phyloP scores from a whole-genome alignment of 129 eudicot genomes.

The Rutidosis leptorrhynchoides region DNA sequence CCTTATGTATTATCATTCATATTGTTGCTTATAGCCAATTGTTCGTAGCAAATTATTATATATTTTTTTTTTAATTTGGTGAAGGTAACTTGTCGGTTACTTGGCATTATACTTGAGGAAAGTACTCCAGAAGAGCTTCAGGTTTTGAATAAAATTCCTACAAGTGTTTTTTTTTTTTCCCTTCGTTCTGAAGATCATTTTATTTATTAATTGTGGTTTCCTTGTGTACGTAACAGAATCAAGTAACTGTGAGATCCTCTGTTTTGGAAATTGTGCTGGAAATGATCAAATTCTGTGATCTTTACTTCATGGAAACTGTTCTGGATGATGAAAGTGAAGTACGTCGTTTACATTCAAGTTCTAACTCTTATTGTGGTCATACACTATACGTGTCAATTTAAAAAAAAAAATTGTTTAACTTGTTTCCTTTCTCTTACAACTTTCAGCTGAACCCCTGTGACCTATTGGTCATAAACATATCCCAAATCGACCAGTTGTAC shows the following conservation, averaged over 20 bases:
- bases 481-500: not conserved
- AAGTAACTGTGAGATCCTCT: constrained; percentile 84
- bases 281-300: constrained; percentile 80
- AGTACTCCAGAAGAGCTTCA: constrained; percentile 81
- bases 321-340: constrained; percentile 94
- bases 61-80: constrained; percentile 11
- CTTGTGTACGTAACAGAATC: constrained; percentile 43
- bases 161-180: not conserved
- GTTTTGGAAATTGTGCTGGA: constrained; percentile 84
- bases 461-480: not conserved
- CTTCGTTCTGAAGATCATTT: not conserved
- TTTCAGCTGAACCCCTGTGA: not conserved
- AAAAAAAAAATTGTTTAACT: too few relatives aligned
- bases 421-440: not conserved
- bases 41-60: not conserved
- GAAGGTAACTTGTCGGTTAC: constrained; percentile 86
- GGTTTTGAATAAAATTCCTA: constrained; percentile 26
- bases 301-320: constrained; percentile 91
- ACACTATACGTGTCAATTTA: not conserved
- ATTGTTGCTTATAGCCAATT: constrained; percentile 1
- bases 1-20: not conserved
- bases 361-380: not conserved
- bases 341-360: not conserved
- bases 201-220: not conserved
- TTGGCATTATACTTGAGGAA: constrained; percentile 86